These are phyloP conservation scores for Venturiaceae sp. DNA, from an alignment of 2,329 filamentous ascomycete species.

Conservation along the genomic window DNA sequence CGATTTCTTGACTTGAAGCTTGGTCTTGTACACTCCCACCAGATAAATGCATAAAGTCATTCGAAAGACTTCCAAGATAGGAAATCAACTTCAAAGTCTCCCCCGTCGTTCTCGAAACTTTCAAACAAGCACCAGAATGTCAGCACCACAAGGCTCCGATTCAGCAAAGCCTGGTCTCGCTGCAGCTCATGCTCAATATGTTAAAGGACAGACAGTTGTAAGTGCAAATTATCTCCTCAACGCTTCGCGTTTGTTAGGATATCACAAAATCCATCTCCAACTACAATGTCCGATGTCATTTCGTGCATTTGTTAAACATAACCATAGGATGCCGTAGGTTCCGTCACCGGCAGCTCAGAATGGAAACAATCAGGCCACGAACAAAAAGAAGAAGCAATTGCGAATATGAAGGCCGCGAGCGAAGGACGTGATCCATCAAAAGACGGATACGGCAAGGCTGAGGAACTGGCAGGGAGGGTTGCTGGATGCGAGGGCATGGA, in stretches of 20 bases:
- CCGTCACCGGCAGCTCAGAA: conserved; percentile 49
- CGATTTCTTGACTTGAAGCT: not conserved
- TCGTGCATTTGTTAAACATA: not conserved
- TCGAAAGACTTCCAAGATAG: not conserved
- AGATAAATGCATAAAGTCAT: not conserved
- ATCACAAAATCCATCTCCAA: not conserved
- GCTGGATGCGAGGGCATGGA: conserved; percentile 63
- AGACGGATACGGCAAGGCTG: conserved; percentile 51
- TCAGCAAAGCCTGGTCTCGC: conserved; percentile 47
- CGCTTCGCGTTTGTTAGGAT: not conserved
- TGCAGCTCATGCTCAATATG: conserved; percentile 55
- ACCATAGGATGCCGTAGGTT: conserved; percentile 47
- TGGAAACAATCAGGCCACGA: conserved; percentile 57
- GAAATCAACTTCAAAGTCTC: not conserved
- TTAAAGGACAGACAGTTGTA: conserved; percentile 59
- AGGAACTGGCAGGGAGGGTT: conserved; percentile 54
- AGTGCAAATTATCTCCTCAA: conserved; percentile 10
- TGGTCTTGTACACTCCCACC: too few species aligned
- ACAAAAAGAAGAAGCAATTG: conserved; percentile 53
- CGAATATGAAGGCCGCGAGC: conserved; percentile 52
- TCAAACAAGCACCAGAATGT: not conserved
- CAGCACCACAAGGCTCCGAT: not conserved
- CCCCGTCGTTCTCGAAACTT: not conserved
- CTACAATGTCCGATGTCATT: too few species aligned
- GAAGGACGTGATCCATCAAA: conserved; percentile 40